Conservation (phyloP, 352 stramenopile genomes). For the Saprolegnia diclina region DNA sequence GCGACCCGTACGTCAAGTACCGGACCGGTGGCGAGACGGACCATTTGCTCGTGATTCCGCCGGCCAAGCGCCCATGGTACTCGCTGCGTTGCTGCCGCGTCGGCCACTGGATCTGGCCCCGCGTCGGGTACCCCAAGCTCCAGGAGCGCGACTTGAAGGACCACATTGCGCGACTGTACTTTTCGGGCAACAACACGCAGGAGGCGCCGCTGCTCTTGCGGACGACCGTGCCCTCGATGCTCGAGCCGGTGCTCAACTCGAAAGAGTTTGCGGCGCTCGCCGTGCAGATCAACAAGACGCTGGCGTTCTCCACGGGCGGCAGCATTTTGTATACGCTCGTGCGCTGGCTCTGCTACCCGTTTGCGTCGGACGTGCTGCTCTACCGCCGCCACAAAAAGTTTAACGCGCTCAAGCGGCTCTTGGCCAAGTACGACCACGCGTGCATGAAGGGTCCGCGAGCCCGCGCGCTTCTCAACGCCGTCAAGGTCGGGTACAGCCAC, state of each 20-base stretch:
- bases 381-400: conserved; percentile 68
- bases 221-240: conserved; percentile 44
- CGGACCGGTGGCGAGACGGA: conserved; percentile 7
- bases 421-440: conserved; percentile 72
- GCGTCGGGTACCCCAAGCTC: conserved; percentile 71
- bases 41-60: conserved; percentile 17
- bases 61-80: conserved; percentile 32
- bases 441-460: conserved; percentile 75
- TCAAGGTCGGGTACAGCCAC: conserved; percentile 70
- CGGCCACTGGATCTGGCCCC: conserved; percentile 46
- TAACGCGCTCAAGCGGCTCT: conserved; percentile 67
- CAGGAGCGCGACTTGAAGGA: conserved; percentile 69
- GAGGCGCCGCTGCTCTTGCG: conserved; percentile 54
- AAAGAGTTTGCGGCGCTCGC: conserved; percentile 59
- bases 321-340: conserved; percentile 54
- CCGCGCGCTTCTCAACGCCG: conserved; percentile 57
- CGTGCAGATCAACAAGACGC: conserved; percentile 53
- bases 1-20: conserved; percentile 12
- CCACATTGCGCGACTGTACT: conserved; percentile 76
- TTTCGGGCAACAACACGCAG: conserved; percentile 57
- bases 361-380: conserved; percentile 53
- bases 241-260: conserved; percentile 64
- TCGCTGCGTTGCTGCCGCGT: conserved; percentile 54
- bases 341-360: conserved; percentile 60
- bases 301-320: conserved; percentile 45